Evolutionary conservation across 192 early-diverging fungal species (phyloP).

Genomic region (Podila epigama): DNA sequence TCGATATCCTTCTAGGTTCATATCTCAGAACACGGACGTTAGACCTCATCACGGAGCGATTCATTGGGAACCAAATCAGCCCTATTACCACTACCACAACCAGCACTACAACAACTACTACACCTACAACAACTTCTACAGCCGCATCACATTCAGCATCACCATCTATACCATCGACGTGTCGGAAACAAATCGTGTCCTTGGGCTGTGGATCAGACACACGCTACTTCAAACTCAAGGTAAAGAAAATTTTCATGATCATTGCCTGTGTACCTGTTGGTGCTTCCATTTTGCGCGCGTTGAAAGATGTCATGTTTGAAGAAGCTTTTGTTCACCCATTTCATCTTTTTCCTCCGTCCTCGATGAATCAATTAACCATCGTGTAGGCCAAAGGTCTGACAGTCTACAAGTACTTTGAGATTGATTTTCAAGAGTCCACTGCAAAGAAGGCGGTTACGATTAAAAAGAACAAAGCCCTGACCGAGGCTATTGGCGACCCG

Average conservation of each 20-base stretch:
- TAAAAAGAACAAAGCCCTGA: slow-evolving; percentile 49
- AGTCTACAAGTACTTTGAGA: slow-evolving; percentile 78
- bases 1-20: slow-evolving; percentile 59
- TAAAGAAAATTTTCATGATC: slow-evolving; percentile 35
- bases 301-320: too few relatives aligned
- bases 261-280: neutral
- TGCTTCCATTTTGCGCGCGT: too few relatives aligned
- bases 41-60: slow-evolving; percentile 70
- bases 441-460: slow-evolving; percentile 78
- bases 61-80: slow-evolving; percentile 51
- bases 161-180: neutral
- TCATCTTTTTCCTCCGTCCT: too few relatives aligned
- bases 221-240: slow-evolving; percentile 84
- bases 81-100: too few relatives aligned
- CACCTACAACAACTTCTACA: neutral
- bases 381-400: slow-evolving; percentile 33
- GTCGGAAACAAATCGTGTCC: slow-evolving; percentile 80
- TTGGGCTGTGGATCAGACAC: slow-evolving; percentile 95
- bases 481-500: slow-evolving; percentile 43
- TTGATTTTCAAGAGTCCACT: slow-evolving; percentile 92
- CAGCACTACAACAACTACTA: neutral
- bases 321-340: too few relatives aligned
- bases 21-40: slow-evolving; percentile 77
- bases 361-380: too few relatives aligned
- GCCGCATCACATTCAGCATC: neutral